phyloP scores from a whole-genome alignment of 257 asterid genomes.

The Lycium barbarum region DNA sequence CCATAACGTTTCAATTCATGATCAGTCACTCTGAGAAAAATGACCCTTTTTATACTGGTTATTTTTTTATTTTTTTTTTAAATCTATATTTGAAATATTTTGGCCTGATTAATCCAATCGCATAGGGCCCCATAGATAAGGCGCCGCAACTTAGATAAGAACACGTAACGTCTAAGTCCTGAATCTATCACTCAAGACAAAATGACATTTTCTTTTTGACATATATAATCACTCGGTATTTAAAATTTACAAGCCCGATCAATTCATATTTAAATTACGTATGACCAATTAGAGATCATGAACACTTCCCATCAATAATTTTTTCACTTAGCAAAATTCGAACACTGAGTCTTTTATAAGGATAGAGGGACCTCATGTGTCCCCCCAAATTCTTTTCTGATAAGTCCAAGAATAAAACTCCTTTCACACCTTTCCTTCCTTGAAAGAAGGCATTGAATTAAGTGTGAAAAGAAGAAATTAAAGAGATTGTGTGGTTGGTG shows the following conservation, averaged over 20 bases:
- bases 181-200: too few species aligned
- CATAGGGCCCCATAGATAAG: not conserved
- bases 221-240: too few species aligned
- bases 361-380: not conserved
- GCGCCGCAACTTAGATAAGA: not conserved
- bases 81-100: not conserved
- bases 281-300: not conserved
- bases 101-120: not conserved
- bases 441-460: not conserved
- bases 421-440: conserved; percentile 24
- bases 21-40: not conserved
- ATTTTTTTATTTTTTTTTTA: not conserved
- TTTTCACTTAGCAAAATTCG: not conserved
- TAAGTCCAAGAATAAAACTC: not conserved
- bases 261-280: too few species aligned
- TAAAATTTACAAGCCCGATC: too few species aligned
- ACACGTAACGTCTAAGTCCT: too few species aligned
- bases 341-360: not conserved
- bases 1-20: not conserved
- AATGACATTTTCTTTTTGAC: too few species aligned
- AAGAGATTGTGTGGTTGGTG: conserved; percentile 33
- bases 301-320: too few species aligned
- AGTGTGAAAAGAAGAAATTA: conserved; percentile 9
- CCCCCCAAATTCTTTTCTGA: too few species aligned
- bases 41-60: not conserved